Percentiles rank a stretch among this genome's conserved stretches.
Conservation (phyloP, 2,329 filamentous ascomycete species). For the Alternaria solani region DNA sequence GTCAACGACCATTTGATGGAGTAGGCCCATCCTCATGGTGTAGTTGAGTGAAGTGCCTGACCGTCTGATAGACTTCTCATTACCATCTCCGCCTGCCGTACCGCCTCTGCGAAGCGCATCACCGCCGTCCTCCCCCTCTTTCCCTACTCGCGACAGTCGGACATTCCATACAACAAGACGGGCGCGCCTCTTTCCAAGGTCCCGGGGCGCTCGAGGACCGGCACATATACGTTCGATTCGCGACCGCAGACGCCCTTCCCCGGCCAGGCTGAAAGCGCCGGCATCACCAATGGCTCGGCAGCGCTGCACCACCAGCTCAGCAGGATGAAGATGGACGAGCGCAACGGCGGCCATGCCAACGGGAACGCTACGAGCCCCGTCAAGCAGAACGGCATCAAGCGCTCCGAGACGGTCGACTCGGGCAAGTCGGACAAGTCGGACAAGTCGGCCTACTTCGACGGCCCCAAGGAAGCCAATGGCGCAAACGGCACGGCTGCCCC, state of each 20-base stretch:
- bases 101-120: constrained; percentile 88
- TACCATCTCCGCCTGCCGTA: constrained; percentile 98
- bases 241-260: constrained; percentile 85
- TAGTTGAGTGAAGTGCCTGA: constrained; percentile 38
- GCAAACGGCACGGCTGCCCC: constrained; percentile 28
- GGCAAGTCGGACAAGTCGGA: constrained; percentile 40
- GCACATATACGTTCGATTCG: constrained; percentile 85
- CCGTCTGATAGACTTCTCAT: constrained; percentile 71
- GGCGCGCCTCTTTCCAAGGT: constrained; percentile 85
- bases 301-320: constrained; percentile 76
- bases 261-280: constrained; percentile 70
- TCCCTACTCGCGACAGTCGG: constrained; percentile 94
- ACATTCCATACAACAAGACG: constrained; percentile 95
- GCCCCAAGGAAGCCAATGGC: constrained; percentile 42
- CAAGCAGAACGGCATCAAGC: constrained; percentile 37
- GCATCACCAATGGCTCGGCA: constrained; percentile 73
- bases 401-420: constrained; percentile 46
- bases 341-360: constrained; percentile 48
- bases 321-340: constrained; percentile 70
- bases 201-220: constrained; percentile 53
- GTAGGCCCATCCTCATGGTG: constrained; percentile 41
- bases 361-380: constrained; percentile 32
- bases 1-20: constrained; percentile 98
- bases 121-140: constrained; percentile 95
- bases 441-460: constrained; percentile 29